Percentiles rank a stretch among this genome's conserved stretches.
These are phyloP conservation scores for Russula lepida DNA, from an alignment of 768 basidiomycete species.

Conservation along the genomic window DNA sequence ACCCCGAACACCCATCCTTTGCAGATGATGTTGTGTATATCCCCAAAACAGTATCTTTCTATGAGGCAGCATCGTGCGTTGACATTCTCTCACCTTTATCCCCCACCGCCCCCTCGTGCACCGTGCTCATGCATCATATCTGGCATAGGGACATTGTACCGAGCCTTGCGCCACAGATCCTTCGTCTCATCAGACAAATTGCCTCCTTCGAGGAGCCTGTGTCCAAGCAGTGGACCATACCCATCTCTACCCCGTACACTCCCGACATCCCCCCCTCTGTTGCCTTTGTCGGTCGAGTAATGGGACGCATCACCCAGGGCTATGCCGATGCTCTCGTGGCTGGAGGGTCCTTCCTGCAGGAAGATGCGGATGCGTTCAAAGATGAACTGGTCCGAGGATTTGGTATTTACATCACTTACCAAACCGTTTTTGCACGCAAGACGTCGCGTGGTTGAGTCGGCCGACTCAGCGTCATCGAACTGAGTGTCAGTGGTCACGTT, in stretches of 20 bases:
- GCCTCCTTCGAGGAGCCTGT: conserved; percentile 6
- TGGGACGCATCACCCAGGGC: not conserved
- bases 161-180: conserved; percentile 9
- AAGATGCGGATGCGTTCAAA: conserved; percentile 10
- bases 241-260: conserved; percentile 6
- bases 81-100: not conserved
- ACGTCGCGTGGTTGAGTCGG: not conserved
- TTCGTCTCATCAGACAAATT: not conserved
- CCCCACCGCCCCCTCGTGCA: not conserved
- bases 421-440: conserved; percentile 18
- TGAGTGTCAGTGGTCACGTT: not conserved
- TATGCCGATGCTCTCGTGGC: conserved; percentile 11
- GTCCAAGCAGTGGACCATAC: conserved; percentile 15
- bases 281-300: conserved; percentile 4
- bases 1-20: conserved; percentile 13
- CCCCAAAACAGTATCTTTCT: conserved; percentile 10
- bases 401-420: conserved; percentile 11
- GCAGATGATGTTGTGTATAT: not conserved
- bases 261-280: not conserved
- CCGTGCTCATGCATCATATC: not conserved
- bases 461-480: not conserved
- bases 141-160: conserved; percentile 1
- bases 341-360: not conserved
- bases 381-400: not conserved
- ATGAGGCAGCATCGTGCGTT: conserved; percentile 4